Evolutionary conservation across 306 rosid genomes (phyloP), one percentile per base, ranked within the genome.

Genomic region (Dalbergia cultrata): DNA sequence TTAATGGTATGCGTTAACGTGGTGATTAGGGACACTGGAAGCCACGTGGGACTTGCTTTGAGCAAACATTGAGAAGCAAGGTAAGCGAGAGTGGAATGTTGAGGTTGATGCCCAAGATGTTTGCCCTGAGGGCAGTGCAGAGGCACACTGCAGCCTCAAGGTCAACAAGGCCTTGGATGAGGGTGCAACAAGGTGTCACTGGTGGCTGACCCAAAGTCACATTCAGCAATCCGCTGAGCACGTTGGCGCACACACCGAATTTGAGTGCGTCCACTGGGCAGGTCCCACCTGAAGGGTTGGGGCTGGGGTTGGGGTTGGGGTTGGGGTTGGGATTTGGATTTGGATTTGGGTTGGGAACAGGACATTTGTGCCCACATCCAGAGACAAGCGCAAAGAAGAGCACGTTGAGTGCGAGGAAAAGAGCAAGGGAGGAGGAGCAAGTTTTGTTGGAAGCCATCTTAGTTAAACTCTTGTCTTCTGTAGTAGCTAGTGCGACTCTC

Each of bases 121-220:
- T 84, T 3, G 91, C 93, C 26, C 18, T 83, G 33, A 91, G 45
- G 58, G 80, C 93, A 58, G 96, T 89, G 88, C 93, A 91, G 19
- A 91, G 91, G 75, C 96, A 91, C 9, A 83, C 71, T 2, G 94
- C 92, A 3, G 91, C 97, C 45, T 92, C 92, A 3, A 90, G 85
- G 53, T 90, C 91, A 8, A 68, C 88, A 13, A 90, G 92, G 16
- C 94, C 97, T 22, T 84, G 66, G 66, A 92, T 22, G 58, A 92
- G 91, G 52, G 67, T 14, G 85, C 95, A 91, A 85, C 95, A 91
- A 4, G 93, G 93, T 0, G 61, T 8, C 63, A 82, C 90, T 0
- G 91, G 94, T 11, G 97, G 92, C 21, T 34, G 65, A 8, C 97
- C 92, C 11, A 90, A 0, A 5, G 76, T 81, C 9, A 76, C 4